Conservation (phyloP, 352 stramenopile genomes). For the Saprolegnia diclina region DNA sequence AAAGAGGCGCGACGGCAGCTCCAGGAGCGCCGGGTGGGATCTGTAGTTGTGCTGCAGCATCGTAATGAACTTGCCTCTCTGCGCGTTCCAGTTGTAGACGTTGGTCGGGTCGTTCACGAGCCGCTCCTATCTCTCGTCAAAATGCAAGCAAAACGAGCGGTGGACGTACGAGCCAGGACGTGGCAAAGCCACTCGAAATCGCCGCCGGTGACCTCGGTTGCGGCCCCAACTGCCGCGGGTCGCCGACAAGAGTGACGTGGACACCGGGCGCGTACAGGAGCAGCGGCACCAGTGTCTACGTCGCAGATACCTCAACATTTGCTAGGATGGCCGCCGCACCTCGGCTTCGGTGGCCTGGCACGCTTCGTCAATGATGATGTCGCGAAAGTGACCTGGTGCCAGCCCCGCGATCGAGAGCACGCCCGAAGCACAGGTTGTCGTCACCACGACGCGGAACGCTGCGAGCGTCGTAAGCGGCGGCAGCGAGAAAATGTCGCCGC, state of each 20-base stretch:
- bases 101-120: slow-evolving; percentile 9
- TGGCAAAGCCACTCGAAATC: background rate
- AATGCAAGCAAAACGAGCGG: too few species aligned
- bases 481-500: slow-evolving; percentile 15
- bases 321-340: background rate
- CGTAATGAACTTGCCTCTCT: slow-evolving; percentile 34
- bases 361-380: slow-evolving; percentile 22
- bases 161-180: slow-evolving; percentile 8
- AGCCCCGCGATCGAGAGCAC: background rate
- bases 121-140: slow-evolving; percentile 13
- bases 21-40: slow-evolving; percentile 44
- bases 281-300: slow-evolving; percentile 11
- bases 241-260: slow-evolving; percentile 13
- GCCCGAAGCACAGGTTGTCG: background rate
- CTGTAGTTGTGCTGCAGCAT: slow-evolving; percentile 58
- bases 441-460: slow-evolving; percentile 10
- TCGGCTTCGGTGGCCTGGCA: slow-evolving; percentile 23
- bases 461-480: background rate
- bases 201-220: background rate
- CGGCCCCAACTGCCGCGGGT: slow-evolving; percentile 16
- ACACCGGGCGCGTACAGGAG: background rate
- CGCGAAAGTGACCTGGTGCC: slow-evolving; percentile 3
- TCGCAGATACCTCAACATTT: background rate
- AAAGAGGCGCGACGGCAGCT: slow-evolving; percentile 52
- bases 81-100: slow-evolving; percentile 11